Evolutionary conservation across 345 rosid genomes (phyloP), one percentile per base, ranked within the genome.

Genomic region (Ailanthus altissimus): DNA sequence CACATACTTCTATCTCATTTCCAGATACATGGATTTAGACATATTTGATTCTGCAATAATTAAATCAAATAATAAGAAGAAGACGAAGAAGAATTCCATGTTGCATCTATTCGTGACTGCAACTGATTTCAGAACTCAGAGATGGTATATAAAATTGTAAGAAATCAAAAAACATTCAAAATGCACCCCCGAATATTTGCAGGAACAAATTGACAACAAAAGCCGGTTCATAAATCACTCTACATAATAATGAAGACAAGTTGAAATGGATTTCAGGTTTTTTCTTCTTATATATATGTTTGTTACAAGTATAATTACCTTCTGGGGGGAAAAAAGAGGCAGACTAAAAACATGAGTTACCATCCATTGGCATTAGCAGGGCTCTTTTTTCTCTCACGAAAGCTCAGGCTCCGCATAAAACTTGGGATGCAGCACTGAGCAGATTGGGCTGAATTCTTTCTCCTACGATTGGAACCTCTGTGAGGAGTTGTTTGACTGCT

Each of bases 401-500:
- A 83, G 83, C 89, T 89, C 75, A 80, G 61, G 77, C 84, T 88
- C 43, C 86, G 72, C 61, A 78, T 86, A 75, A 86, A 74, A 67
- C 76, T 72, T 9, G 94, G 90, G 32, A 90, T 70, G 86, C 91
- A 89, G 78, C 90, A 74, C 11, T 67, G 83, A 25, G 80, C 50
- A 72, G 84, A 83, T 20, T 67, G 71, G 16, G 71, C 45, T 46
- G 91, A 51, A 77, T 84, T 86, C 18, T 67, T 67, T 75, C 81
- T 86, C 28, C 25, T 72, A 2, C 43, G 38, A 15, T 28, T 38
- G n/a, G 54, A 75, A 72, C 50, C 60, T 42, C 75, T 21, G 45
- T 67, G 64, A 2, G 81, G 83, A 63, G 81, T 70, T 15, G 81
- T 32, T 67, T 64, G 76, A 38, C 45, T 56, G 16, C 85, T 78